Evolutionary conservation across 345 rosid genomes (phyloP).

Genomic region (Euphorbia lathyris): DNA sequence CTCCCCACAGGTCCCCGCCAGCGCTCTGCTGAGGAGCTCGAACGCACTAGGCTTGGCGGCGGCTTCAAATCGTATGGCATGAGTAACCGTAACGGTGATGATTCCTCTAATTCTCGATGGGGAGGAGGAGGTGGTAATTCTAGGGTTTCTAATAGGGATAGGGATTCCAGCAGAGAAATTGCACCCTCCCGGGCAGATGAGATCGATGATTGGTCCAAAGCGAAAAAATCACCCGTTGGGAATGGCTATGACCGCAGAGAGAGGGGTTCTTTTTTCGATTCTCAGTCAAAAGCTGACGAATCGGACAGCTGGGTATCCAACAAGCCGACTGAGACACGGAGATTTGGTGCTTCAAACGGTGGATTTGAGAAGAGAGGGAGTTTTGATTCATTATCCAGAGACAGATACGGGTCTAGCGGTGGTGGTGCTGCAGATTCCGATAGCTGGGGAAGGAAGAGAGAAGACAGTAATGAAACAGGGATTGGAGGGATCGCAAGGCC

Average conservation of each 20-base stretch:
- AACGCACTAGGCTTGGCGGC: conserved; percentile 66
- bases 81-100: conserved; percentile 36
- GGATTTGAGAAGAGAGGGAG: conserved; percentile 63
- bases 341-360: conserved; percentile 31
- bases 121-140: conserved; percentile 37
- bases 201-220: conserved; percentile 80
- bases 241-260: conserved; percentile 34
- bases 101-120: conserved; percentile 57
- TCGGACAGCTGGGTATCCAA: conserved; percentile 70
- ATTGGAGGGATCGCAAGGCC: conserved; percentile 35
- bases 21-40: conserved; percentile 84
- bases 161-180: conserved; percentile 47
- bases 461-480: conserved; percentile 34
- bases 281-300: conserved; percentile 90
- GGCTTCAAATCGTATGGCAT: conserved; percentile 57
- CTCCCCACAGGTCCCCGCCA: conserved; percentile 94
- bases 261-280: conserved; percentile 46
- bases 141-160: conserved; percentile 41
- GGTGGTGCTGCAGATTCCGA: conserved; percentile 52
- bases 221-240: conserved; percentile 51
- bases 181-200: conserved; percentile 86
- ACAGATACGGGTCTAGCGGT: conserved; percentile 32
- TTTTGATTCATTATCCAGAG: conserved; percentile 65
- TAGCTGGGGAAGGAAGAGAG: conserved; percentile 75
- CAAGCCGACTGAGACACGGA: conserved; percentile 42